Evolutionary conservation across 2,329 filamentous ascomycete species (phyloP).

Genomic region (Dothiorella sarmentorum): DNA sequence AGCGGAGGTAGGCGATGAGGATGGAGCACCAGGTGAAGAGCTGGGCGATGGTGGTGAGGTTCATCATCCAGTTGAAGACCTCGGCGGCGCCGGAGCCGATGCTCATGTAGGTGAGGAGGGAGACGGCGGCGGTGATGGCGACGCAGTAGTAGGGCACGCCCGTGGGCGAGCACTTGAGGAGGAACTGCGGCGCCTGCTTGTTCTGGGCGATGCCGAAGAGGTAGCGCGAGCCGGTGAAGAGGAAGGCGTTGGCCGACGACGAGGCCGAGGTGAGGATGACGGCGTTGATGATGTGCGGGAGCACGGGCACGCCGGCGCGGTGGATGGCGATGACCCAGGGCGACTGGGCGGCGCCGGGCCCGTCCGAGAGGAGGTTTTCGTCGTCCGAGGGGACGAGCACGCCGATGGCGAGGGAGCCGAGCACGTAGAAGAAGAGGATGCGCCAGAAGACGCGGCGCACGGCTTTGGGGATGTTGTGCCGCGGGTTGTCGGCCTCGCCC

Average conservation of each 20-base stretch:
- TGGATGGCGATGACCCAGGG: conserved; percentile 62
- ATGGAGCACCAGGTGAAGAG: conserved; percentile 31
- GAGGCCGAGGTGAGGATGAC: conserved; percentile 70
- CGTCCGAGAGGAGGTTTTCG: conserved; percentile 45
- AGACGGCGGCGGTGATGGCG: conserved; percentile 45
- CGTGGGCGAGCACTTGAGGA: conserved; percentile 46
- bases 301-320: conserved; percentile 62
- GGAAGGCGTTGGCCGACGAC: conserved; percentile 65
- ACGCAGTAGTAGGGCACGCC: conserved; percentile 44
- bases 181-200: conserved; percentile 51
- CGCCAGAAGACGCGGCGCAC: conserved; percentile 54
- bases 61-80: conserved; percentile 34
- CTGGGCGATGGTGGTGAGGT: conserved; percentile 30
- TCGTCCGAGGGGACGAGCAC: conserved; percentile 58
- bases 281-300: conserved; percentile 73
- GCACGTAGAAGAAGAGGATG: conserved; percentile 55
- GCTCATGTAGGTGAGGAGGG: conserved; percentile 56
- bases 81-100: conserved; percentile 25
- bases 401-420: conserved; percentile 53
- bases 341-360: conserved; percentile 34
- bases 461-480: conserved; percentile 51
- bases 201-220: conserved; percentile 51
- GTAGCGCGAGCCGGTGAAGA: conserved; percentile 54
- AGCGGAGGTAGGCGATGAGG: conserved; percentile 28
- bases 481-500: conserved; percentile 39